phyloP scores from a whole-genome alignment of 2,329 filamentous ascomycete species.

The Diplocarpon mali region DNA sequence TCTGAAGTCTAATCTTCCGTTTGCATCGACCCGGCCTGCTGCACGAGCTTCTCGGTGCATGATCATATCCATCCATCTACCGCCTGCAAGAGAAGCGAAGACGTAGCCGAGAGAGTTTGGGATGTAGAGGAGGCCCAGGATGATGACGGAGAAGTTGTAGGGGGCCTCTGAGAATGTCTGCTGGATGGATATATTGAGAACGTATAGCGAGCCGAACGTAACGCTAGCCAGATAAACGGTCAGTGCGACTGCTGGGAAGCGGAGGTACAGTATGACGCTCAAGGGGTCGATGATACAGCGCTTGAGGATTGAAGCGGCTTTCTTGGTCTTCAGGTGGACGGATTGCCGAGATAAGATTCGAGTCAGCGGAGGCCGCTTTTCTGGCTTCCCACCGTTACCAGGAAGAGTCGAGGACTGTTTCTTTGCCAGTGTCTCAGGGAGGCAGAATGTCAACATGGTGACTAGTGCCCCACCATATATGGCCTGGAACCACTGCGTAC shows the following conservation, averaged over 20 bases:
- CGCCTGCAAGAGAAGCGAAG: conserved; percentile 55
- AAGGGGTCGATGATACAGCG: conserved; percentile 62
- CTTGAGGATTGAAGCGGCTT: conserved; percentile 42
- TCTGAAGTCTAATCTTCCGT: conserved; percentile 53
- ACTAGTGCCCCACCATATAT: conserved; percentile 54
- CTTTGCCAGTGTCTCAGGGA: conserved; percentile 51
- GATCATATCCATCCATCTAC: conserved; percentile 68
- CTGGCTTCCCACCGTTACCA: conserved; percentile 6
- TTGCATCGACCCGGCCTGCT: conserved; percentile 55
- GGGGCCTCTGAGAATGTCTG: conserved; percentile 54
- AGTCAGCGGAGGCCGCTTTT: conserved; percentile 24
- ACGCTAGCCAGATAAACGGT: conserved; percentile 66
- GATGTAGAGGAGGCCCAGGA: conserved; percentile 69
- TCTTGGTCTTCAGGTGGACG: conserved; percentile 43
- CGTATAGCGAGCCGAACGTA: conserved; percentile 64
- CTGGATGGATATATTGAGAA: conserved; percentile 69
- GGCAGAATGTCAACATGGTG: conserved; percentile 44
- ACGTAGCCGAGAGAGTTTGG: conserved; percentile 66
- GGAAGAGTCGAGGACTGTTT: conserved; percentile 10
- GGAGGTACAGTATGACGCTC: conserved; percentile 57
- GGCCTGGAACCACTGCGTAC: conserved; percentile 66
- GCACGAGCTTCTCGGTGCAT: conserved; percentile 67
- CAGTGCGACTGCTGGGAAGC: conserved; percentile 61
- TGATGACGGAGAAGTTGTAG: conserved; percentile 57
- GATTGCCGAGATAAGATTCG: conserved; percentile 53